A percentile compares a stretch with the other conserved stretches of the same genome.
Evolutionary conservation across 208 protist species (phyloP).

Genomic region (Leishmania turanica): DNA sequence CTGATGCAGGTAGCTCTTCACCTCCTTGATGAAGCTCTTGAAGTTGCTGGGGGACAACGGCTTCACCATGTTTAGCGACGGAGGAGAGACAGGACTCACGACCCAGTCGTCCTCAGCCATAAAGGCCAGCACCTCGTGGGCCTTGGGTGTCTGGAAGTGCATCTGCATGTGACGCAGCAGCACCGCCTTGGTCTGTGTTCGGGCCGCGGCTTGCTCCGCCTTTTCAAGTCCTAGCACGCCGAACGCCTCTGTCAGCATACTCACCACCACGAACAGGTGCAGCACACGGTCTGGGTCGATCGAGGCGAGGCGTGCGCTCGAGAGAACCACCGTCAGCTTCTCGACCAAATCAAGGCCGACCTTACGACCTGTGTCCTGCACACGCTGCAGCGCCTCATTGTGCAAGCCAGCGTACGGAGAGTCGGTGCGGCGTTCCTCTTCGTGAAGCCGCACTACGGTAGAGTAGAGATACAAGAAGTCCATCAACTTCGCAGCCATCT

Average conservation of each 20-base stretch:
- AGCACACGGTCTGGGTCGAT: slow-evolving; percentile 73
- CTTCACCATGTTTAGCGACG: slow-evolving; percentile 62
- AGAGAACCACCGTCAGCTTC: slow-evolving; percentile 67
- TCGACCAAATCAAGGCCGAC: slow-evolving; percentile 73
- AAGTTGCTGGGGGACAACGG: slow-evolving; percentile 60
- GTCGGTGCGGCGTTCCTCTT: slow-evolving; percentile 43
- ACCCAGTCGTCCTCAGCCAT: slow-evolving; percentile 76
- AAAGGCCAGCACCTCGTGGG: slow-evolving; percentile 57
- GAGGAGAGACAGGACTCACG: slow-evolving; percentile 45
- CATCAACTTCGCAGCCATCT: slow-evolving; percentile 74
- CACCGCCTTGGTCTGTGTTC: slow-evolving; percentile 50
- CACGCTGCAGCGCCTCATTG: slow-evolving; percentile 34
- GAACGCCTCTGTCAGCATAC: slow-evolving; percentile 70
- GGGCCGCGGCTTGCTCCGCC: slow-evolving; percentile 43
- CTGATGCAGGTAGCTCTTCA: slow-evolving; percentile 65
- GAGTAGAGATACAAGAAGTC: slow-evolving; percentile 80
- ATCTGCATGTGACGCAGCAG: slow-evolving; percentile 52
- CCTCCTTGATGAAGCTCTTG: slow-evolving; percentile 46
- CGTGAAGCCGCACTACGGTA: slow-evolving; percentile 62
- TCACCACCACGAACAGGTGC: slow-evolving; percentile 80
- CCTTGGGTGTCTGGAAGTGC: slow-evolving; percentile 63
- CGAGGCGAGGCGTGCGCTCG: slow-evolving; percentile 36
- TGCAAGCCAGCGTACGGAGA: slow-evolving; percentile 48
- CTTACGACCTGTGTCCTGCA: slow-evolving; percentile 55
- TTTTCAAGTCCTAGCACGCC: slow-evolving; percentile 53